phyloP scores from a whole-genome alignment of 2,329 filamentous ascomycete species.

The Niveomyces coronatus region DNA sequence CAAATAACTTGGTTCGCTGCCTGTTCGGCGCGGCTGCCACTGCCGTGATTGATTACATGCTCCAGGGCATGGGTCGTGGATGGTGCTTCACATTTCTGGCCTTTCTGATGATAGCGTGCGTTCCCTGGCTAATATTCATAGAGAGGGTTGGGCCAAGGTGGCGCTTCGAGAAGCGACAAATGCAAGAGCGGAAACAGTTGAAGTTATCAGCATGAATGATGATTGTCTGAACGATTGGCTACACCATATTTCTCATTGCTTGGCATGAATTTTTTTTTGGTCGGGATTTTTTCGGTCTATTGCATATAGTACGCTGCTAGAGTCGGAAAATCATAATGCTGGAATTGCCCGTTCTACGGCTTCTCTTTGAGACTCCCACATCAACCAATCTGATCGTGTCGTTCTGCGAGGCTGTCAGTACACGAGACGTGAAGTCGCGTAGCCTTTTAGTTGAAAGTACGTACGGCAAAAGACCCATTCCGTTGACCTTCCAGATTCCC shows the following conservation, averaged over 20 bases:
- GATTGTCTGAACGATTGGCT: neutral
- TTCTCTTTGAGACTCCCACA: constrained; percentile 75
- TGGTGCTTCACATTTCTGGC: constrained; percentile 54
- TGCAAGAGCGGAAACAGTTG: constrained; percentile 15
- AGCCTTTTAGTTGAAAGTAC: constrained; percentile 26
- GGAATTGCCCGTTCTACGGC: constrained; percentile 56
- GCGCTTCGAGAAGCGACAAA: constrained; percentile 39
- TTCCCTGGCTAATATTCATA: constrained; percentile 40
- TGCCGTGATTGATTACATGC: constrained; percentile 49
- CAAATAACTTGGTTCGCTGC: constrained; percentile 55
- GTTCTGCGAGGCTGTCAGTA: constrained; percentile 46
- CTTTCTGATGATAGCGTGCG: constrained; percentile 36
- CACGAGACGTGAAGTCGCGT: neutral
- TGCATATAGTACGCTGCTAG: no score
- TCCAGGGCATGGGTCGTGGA: constrained; percentile 44
- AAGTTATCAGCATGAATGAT: neutral
- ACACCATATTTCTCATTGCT: neutral
- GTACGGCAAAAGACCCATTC: constrained; percentile 88
- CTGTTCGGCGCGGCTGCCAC: constrained; percentile 48
- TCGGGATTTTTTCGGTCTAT: constrained; percentile 15
- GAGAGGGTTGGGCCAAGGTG: constrained; percentile 37
- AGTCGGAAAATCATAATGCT: no score
- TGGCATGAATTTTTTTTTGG: constrained; percentile 1
- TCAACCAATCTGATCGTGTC: constrained; percentile 92
- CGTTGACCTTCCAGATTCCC: constrained; percentile 93